phyloP scores from a whole-genome alignment of 768 basidiomycete genomes.

The Mycena sanguinolenta region DNA sequence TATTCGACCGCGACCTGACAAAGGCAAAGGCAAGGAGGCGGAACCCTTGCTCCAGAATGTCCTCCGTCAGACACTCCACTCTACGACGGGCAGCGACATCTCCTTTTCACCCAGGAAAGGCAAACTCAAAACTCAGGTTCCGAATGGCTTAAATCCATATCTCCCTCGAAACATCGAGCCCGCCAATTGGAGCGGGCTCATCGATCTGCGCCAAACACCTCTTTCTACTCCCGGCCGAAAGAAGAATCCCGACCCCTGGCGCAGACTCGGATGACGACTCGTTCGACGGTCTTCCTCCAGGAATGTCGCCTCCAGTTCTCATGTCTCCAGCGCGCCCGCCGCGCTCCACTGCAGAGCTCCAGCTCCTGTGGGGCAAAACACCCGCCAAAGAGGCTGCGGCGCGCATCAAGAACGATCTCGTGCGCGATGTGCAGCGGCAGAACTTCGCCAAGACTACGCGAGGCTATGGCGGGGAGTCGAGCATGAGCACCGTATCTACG shows the following conservation, averaged over 20 bases:
- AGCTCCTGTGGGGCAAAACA: slow-evolving; percentile 67
- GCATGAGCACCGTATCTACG: slow-evolving; percentile 76
- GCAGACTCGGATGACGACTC: slow-evolving; percentile 62
- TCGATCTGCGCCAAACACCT: slow-evolving; percentile 75
- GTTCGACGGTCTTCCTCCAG: slow-evolving; percentile 65
- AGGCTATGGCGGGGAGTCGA: slow-evolving; percentile 63
- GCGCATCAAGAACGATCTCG: slow-evolving; percentile 74
- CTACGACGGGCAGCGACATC: slow-evolving; percentile 45
- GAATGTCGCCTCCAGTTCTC: slow-evolving; percentile 70
- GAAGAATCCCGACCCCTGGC: slow-evolving; percentile 42
- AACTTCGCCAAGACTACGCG: slow-evolving; percentile 44
- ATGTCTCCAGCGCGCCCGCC: slow-evolving; percentile 70
- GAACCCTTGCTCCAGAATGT: slow-evolving; percentile 63
- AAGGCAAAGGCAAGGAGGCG: slow-evolving; percentile 63
- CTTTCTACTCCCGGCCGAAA: slow-evolving; percentile 60
- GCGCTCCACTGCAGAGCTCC: slow-evolving; percentile 62
- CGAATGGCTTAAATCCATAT: slow-evolving; percentile 71
- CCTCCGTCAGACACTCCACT: slow-evolving; percentile 64
- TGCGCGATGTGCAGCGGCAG: slow-evolving; percentile 65
- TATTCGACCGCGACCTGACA: slow-evolving; percentile 46
- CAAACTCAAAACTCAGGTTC: slow-evolving; percentile 70
- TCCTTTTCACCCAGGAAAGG: slow-evolving; percentile 51
- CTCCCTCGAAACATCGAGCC: slow-evolving; percentile 65
- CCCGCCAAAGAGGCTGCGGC: slow-evolving; percentile 80
- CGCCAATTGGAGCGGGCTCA: slow-evolving; percentile 77